Conservation (phyloP, 495 filamentous ascomycete species). For the Tuber calosporum region DNA sequence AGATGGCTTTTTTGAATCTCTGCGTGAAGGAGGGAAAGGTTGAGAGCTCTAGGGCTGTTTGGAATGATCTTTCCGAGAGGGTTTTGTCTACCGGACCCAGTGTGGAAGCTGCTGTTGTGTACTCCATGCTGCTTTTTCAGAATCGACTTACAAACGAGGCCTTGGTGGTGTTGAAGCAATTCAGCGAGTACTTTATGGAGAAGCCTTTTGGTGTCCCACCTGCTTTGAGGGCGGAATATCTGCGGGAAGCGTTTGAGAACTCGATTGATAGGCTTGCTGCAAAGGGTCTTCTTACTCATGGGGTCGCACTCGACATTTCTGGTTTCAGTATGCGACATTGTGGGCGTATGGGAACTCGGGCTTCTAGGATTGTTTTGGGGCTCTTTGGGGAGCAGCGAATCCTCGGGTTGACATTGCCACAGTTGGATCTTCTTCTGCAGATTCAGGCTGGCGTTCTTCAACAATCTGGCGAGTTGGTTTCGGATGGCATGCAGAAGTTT, state of each 20-base stretch:
- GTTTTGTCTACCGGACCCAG: constrained; percentile 57
- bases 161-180: constrained; percentile 73
- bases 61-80: constrained; percentile 56
- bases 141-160: constrained; percentile 70
- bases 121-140: constrained; percentile 76
- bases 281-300: constrained; percentile 48
- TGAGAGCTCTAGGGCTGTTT: constrained; percentile 53
- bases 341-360: constrained; percentile 25
- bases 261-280: constrained; percentile 55
- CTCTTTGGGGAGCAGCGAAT: constrained; percentile 33
- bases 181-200: constrained; percentile 74
- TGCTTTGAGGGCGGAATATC: constrained; percentile 46
- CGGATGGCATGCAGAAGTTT: constrained; percentile 35
- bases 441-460: constrained; percentile 54
- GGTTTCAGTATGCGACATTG: constrained; percentile 36
- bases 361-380: constrained; percentile 25
- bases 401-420: constrained; percentile 49
- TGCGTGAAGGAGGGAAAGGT: constrained; percentile 74
- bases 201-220: constrained; percentile 57
- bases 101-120: constrained; percentile 52
- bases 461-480: constrained; percentile 24
- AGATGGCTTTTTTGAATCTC: constrained; percentile 79
- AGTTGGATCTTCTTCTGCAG: constrained; percentile 56
- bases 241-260: constrained; percentile 42
- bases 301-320: constrained; percentile 38